A percentile compares a stretch with the other conserved stretches of the same genome.
Conservation (phyloP, 257 asterid genomes). For the Solanum piurae region DNA sequence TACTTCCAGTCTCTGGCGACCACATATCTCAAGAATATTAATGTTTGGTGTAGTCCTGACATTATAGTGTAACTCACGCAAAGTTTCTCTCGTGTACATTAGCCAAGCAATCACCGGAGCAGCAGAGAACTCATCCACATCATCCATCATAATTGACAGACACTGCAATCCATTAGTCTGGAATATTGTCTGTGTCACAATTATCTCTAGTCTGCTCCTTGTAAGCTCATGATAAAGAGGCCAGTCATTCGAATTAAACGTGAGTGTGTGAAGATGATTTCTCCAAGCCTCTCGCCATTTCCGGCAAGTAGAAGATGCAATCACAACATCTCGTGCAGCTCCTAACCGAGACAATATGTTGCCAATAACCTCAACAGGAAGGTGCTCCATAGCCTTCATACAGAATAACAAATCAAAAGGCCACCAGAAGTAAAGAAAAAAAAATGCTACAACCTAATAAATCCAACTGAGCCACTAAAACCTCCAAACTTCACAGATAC, state of each 20-base stretch:
- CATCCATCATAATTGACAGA: constrained; percentile 70
- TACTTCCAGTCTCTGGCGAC: constrained; percentile 76
- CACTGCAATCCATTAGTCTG: constrained; percentile 62
- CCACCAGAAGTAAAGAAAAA: neutral
- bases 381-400: constrained; percentile 48
- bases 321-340: constrained; percentile 76
- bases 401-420: constrained; percentile 3
- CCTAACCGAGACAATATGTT: constrained; percentile 69
- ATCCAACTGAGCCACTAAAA: constrained; percentile 8
- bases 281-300: constrained; percentile 83
- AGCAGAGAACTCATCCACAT: constrained; percentile 78
- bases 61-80: constrained; percentile 65
- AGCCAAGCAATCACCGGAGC: constrained; percentile 89
- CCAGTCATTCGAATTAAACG: constrained; percentile 76
- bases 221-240: constrained; percentile 59
- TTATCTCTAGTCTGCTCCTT: constrained; percentile 55
- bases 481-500: neutral
- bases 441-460: constrained; percentile 10
- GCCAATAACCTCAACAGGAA: constrained; percentile 91
- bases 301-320: constrained; percentile 80
- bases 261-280: constrained; percentile 65
- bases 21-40: constrained; percentile 83
- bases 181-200: constrained; percentile 69
- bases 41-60: constrained; percentile 72
- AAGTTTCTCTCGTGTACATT: constrained; percentile 68